Evolutionary conservation across 2,329 filamentous ascomycete species (phyloP).

Genomic region (Zymoseptoria pseudotritici): DNA sequence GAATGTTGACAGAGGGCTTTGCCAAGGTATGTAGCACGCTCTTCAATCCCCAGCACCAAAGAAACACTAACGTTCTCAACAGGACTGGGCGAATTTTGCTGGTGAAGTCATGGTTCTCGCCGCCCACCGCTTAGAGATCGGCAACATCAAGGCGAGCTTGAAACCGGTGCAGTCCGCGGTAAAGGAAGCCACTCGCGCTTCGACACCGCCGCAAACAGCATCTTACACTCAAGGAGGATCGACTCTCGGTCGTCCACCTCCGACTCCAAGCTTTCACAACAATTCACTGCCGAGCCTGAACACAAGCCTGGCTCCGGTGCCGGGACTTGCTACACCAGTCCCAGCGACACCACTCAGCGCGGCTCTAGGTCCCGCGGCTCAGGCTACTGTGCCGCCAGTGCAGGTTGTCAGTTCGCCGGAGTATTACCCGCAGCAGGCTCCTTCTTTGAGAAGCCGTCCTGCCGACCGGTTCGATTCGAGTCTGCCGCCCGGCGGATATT

Average conservation of each 20-base stretch:
- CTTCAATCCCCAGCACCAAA: not conserved
- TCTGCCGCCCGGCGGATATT: slow-evolving; percentile 9
- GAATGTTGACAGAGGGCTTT: slow-evolving; percentile 67
- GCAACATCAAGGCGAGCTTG: slow-evolving; percentile 66
- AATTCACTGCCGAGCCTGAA: slow-evolving; percentile 21
- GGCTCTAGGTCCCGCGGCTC: slow-evolving; percentile 79
- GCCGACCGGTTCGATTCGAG: slow-evolving; percentile 2
- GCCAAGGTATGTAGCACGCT: slow-evolving; percentile 41
- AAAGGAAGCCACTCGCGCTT: slow-evolving; percentile 69
- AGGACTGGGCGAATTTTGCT: slow-evolving; percentile 62
- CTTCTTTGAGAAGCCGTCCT: not conserved
- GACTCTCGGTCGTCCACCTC: slow-evolving; percentile 26
- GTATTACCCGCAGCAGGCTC: slow-evolving; percentile 8
- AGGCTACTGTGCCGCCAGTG: slow-evolving; percentile 60
- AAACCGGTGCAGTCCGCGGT: slow-evolving; percentile 75
- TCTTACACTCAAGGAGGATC: slow-evolving; percentile 55
- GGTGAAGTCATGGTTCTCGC: slow-evolving; percentile 48
- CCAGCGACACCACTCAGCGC: slow-evolving; percentile 87
- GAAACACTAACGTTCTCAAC: slow-evolving; percentile 27
- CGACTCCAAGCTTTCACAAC: slow-evolving; percentile 6
- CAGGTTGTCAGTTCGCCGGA: slow-evolving; percentile 13
- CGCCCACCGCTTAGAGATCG: slow-evolving; percentile 33
- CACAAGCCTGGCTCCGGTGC: slow-evolving; percentile 16
- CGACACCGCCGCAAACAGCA: slow-evolving; percentile 52
- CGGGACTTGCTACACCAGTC: slow-evolving; percentile 46